These are phyloP conservation scores for Penicillium fuscoglaucum DNA, from an alignment of 2,329 filamentous ascomycete species.

Conservation along the genomic window DNA sequence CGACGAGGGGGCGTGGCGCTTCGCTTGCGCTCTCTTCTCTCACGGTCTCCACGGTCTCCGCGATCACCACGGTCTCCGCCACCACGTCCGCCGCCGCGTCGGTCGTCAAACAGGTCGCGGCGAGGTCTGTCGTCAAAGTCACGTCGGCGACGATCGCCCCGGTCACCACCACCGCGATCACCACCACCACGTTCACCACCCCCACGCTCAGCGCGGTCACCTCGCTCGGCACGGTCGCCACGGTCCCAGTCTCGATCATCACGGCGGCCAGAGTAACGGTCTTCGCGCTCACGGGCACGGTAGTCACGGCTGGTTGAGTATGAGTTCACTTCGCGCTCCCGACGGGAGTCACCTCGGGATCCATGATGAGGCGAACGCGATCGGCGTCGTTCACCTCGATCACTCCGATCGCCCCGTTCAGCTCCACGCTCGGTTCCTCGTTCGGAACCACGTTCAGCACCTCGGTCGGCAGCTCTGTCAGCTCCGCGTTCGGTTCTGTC, in stretches of 20 bases:
- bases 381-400: conserved; percentile 67
- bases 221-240: conserved; percentile 21
- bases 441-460: conserved; percentile 50
- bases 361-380: conserved; percentile 83
- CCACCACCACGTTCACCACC: conserved; percentile 9
- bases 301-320: conserved; percentile 94
- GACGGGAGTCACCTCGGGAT: conserved; percentile 61
- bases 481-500: conserved; percentile 45
- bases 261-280: conserved; percentile 75
- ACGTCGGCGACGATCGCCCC: conserved; percentile 57
- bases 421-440: conserved; percentile 48
- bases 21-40: conserved; percentile 61
- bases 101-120: conserved; percentile 63
- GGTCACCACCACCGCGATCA: conserved; percentile 46
- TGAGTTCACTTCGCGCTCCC: conserved; percentile 75
- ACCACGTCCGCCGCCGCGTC: conserved; percentile 42
- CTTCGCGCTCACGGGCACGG: conserved; percentile 88
- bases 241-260: conserved; percentile 71
- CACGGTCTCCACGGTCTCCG: conserved; percentile 24
- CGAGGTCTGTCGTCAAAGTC: conserved; percentile 63
- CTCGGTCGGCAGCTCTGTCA: conserved; percentile 46
- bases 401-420: conserved; percentile 35
- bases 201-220: conserved; percentile 15
- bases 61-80: conserved; percentile 40
- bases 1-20: conserved; percentile 83